Evolutionary conservation across 352 stramenopile genomes (phyloP).

Genomic region (Phytophthora vignae): DNA sequence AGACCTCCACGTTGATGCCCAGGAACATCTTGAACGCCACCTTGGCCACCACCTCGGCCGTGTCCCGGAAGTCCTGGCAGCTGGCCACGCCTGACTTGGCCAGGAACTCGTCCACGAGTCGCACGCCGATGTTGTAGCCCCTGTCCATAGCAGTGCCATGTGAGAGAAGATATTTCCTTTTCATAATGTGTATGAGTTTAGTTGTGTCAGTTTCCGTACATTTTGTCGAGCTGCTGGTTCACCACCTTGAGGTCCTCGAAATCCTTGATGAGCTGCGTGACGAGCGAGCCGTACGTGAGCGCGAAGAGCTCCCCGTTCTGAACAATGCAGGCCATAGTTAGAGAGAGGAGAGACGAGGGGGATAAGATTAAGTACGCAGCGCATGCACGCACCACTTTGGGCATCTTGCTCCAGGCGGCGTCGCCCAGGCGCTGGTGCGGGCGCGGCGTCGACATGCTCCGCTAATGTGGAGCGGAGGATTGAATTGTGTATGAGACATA

Average conservation of each 20-base stretch:
- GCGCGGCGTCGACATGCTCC: conserved; percentile 62
- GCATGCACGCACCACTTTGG: conserved; percentile 85
- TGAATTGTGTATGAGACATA: neutral
- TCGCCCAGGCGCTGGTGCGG: conserved; percentile 79
- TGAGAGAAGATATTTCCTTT: neutral
- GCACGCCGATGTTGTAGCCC: conserved; percentile 97
- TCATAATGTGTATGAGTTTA: neutral
- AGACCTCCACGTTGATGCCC: conserved; percentile 94
- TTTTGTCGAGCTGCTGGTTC: conserved; percentile 97
- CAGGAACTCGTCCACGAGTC: conserved; percentile 98
- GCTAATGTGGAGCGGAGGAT: neutral
- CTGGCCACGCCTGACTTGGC: conserved; percentile 92
- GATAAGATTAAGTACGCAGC: neutral
- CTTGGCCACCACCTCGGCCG: conserved; percentile 95
- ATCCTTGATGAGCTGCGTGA: conserved; percentile 96
- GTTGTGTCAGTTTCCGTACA: conserved; percentile 50
- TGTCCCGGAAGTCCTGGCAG: conserved; percentile 94
- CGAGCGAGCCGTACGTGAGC: conserved; percentile 97
- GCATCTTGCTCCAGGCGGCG: conserved; percentile 93
- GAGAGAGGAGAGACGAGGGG: neutral
- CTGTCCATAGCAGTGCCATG: conserved; percentile 28
- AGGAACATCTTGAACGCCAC: conserved; percentile 99
- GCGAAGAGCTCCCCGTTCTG: conserved; percentile 98
- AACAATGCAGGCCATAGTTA: neutral
- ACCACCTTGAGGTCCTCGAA: conserved; percentile 95